Evolutionary conservation across 805 yeast genomes (phyloP), one percentile per base, ranked within the genome.

Genomic region (Isabelozyma gotoi): DNA sequence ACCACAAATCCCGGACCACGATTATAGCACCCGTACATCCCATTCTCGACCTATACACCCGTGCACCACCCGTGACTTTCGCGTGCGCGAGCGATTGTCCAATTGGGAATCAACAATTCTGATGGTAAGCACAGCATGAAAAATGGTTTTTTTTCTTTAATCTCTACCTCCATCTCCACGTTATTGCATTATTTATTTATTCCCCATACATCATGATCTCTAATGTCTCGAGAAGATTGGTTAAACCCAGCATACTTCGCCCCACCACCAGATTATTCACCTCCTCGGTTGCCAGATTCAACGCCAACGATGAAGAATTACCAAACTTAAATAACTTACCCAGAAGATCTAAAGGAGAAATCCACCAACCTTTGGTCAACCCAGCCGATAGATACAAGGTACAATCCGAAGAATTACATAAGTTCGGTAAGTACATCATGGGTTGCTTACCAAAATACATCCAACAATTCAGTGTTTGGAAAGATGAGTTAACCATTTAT

Each of bases 401-500:
- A 51, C 82, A 78, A 46, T 64, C 67, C 41, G 91, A 82, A 59
- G 88, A 85, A 52, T 74, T 88, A 48, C 95, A 86, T 71, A 80
- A 81, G 66, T 88, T 85, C 64, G 96, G 96, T 19, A 77, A 80
- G 43, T 88, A 88, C 60, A 63, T 88, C 51, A 84, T 85, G 77
- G 76, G 88, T 7, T 79, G 87, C 49, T 60, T 88, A 68, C 96
- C 96, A 38, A 88, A 87, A 65, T 86, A 71, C 59, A 77, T 88
- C 49, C 95, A 88, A 69, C 85, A 85, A 63, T 88, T 87, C 56
- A 74, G 88, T 5, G 96, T 88, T 39, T 88, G 96, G 96, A 88
- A 88, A 67, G 95, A 88, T 61, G 96, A 88, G 68, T 78, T 88
- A 62, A 78, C 84, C 36, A 65, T 88, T 40, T 83, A 81, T 63